Evolutionary conservation across 352 stramenopile species (phyloP).

Genomic region (Globisporangium okanoganense): DNA sequence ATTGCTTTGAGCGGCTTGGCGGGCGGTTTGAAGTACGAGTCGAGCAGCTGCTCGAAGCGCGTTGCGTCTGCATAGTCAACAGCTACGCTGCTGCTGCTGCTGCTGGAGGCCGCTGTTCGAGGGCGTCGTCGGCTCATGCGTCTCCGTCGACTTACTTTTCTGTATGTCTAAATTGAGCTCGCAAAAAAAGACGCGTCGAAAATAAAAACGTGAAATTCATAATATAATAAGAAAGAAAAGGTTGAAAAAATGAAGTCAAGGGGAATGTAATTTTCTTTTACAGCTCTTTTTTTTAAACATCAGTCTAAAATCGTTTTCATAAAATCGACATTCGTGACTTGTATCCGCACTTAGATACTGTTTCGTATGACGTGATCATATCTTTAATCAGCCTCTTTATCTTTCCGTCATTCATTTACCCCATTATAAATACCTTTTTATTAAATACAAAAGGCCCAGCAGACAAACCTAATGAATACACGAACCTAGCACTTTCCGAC

Average conservation of each 20-base stretch:
- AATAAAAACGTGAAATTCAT: no score
- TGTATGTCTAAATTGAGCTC: no score
- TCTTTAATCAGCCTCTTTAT: no score
- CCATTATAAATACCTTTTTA: background rate
- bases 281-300: no score
- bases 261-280: no score
- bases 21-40: slow-evolving; percentile 22
- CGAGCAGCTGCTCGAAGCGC: slow-evolving; percentile 22
- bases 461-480: background rate
- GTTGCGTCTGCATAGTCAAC: slow-evolving; percentile 16
- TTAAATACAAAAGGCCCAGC: background rate
- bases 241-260: no score
- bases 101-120: background rate
- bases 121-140: slow-evolving; percentile 2
- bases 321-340: no score
- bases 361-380: background rate
- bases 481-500: background rate
- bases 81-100: background rate
- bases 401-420: background rate
- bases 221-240: no score
- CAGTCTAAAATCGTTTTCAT: no score
- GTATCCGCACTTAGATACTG: background rate
- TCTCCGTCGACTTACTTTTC: no score
- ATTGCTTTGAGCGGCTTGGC: slow-evolving; percentile 1
- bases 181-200: no score